Conservation (phyloP, 805 yeast species). For the Sugiyamaella lignohabitans region DNA sequence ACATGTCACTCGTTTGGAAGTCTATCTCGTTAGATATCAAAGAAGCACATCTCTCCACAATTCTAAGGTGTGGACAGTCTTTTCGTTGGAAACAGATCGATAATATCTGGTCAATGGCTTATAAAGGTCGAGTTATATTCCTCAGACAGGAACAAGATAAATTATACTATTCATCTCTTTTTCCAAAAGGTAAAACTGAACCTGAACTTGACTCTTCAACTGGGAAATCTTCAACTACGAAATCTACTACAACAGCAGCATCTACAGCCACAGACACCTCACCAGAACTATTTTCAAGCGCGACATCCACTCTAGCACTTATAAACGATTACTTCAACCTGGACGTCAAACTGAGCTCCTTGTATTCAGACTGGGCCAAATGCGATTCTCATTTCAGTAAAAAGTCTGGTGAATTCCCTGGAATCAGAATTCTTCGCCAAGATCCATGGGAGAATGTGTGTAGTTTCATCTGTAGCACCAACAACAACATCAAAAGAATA, state of each 20-base stretch:
- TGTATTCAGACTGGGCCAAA: conserved; percentile 57
- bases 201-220: neutral
- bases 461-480: conserved; percentile 91
- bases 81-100: conserved; percentile 68
- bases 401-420: conserved; percentile 40
- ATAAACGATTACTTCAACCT: conserved; percentile 68
- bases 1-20: conserved; percentile 17
- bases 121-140: conserved; percentile 53
- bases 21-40: conserved; percentile 17
- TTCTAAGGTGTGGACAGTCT: conserved; percentile 79
- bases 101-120: conserved; percentile 47
- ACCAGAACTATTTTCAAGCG: neutral
- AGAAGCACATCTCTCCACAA: conserved; percentile 57
- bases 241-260: conserved; percentile 4
- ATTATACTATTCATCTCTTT: conserved; percentile 40
- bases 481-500: conserved; percentile 89
- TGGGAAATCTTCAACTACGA: neutral
- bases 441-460: conserved; percentile 96
- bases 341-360: conserved; percentile 43
- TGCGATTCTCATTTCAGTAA: conserved; percentile 47
- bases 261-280: conserved; percentile 17
- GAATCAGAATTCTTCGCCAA: conserved; percentile 80
- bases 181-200: conserved; percentile 9
- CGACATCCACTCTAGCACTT: conserved; percentile 34
- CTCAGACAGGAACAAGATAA: conserved; percentile 50